These are phyloP conservation scores for Coemansia sp. DNA, from an alignment of 192 early-diverging fungal genomes.

Conservation along the genomic window DNA sequence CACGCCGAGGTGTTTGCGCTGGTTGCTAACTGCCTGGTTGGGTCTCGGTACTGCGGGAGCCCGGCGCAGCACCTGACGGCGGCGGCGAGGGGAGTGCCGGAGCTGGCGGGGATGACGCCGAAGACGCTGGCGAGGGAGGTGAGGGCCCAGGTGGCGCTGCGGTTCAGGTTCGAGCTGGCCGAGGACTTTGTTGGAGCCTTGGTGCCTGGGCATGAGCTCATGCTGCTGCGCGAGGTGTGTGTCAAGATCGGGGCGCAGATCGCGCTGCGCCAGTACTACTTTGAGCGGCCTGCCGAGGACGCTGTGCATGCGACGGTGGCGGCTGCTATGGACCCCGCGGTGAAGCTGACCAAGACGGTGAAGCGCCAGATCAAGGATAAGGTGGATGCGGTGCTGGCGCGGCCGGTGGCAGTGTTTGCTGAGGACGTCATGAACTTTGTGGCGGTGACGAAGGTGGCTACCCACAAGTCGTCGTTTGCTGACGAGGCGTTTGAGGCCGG, in stretches of 20 bases:
- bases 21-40: slow-evolving; percentile 80
- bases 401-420: slow-evolving; percentile 22
- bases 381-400: slow-evolving; percentile 20
- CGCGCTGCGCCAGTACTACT: slow-evolving; percentile 72
- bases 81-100: slow-evolving; percentile 28
- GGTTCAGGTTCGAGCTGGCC: slow-evolving; percentile 75
- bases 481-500: slow-evolving; percentile 91
- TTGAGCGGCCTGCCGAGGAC: slow-evolving; percentile 50
- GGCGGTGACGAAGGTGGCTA: slow-evolving; percentile 36
- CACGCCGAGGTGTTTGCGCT: slow-evolving; percentile 70
- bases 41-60: slow-evolving; percentile 57
- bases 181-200: slow-evolving; percentile 54
- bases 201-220: slow-evolving; percentile 55
- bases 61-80: slow-evolving; percentile 54
- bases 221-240: slow-evolving; percentile 81
- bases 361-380: slow-evolving; percentile 59
- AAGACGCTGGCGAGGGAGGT: slow-evolving; percentile 58
- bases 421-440: slow-evolving; percentile 41
- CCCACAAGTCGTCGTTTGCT: slow-evolving; percentile 66
- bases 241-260: slow-evolving; percentile 86
- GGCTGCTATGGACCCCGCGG: slow-evolving; percentile 19
- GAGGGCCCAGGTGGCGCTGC: slow-evolving; percentile 59
- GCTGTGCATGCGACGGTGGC: slow-evolving; percentile 39
- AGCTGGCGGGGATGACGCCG: slow-evolving; percentile 65
- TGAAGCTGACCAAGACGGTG: slow-evolving; percentile 55